Percentiles rank a stretch among this genome's conserved stretches.
phyloP scores from a whole-genome alignment of 257 asterid genomes.

The Gentiana dahurica region DNA sequence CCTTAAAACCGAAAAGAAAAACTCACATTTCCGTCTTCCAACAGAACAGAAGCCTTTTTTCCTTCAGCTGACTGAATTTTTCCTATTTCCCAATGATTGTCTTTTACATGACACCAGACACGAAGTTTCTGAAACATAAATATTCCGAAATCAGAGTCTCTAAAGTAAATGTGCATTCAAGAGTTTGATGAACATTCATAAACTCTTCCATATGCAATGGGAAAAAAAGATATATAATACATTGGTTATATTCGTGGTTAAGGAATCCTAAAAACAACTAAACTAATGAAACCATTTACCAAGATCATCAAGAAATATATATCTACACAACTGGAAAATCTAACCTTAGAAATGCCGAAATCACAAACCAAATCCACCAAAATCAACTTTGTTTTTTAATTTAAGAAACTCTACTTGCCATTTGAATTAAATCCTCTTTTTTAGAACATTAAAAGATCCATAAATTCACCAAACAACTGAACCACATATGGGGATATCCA shows the following conservation, averaged over 20 bases:
- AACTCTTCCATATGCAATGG: too few species aligned
- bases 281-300: not conserved
- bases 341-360: not conserved
- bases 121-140: conserved; percentile 53
- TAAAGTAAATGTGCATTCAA: too few species aligned
- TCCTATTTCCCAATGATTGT: conserved; percentile 65
- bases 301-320: not conserved
- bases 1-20: conserved; percentile 7
- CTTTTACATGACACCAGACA: conserved; percentile 60
- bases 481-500: not conserved
- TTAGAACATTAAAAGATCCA: not conserved
- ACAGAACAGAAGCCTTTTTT: conserved; percentile 51
- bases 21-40: conserved; percentile 64
- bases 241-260: too few species aligned
- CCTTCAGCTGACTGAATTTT: conserved; percentile 65
- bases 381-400: too few species aligned
- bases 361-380: too few species aligned
- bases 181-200: too few species aligned
- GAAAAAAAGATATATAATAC: too few species aligned
- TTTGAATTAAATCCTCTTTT: not conserved
- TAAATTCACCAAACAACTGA: not conserved
- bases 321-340: not conserved
- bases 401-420: not conserved
- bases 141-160: too few species aligned
- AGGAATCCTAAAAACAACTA: not conserved